Percentiles rank a stretch among this genome's conserved stretches.
Evolutionary conservation across 2,329 filamentous ascomycete species (phyloP).

Genomic region (Fusarium nematophilum): DNA sequence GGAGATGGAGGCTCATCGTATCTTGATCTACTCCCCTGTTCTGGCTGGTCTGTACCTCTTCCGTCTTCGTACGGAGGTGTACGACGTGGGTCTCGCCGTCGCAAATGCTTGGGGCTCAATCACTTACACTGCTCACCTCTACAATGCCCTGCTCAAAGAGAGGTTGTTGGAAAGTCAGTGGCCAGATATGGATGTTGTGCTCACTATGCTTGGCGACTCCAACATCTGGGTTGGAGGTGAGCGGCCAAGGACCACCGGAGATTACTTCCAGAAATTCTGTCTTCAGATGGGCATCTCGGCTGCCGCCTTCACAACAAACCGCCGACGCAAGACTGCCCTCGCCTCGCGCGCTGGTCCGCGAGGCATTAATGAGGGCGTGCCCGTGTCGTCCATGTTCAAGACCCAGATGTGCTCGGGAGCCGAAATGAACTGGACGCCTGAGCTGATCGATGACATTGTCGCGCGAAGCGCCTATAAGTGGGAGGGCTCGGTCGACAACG

Average conservation of each 20-base stretch:
- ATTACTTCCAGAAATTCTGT: constrained; percentile 52
- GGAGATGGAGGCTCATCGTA: constrained; percentile 32
- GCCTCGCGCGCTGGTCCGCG: constrained; percentile 42
- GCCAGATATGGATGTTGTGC: constrained; percentile 54
- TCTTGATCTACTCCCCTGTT: constrained; percentile 52
- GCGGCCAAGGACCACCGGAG: constrained; percentile 43
- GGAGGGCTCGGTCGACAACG: constrained; percentile 31
- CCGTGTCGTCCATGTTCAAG: constrained; percentile 52
- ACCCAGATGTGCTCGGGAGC: constrained; percentile 20
- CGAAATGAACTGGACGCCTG: constrained; percentile 43
- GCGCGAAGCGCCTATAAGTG: constrained; percentile 43
- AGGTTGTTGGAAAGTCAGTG: too few relatives aligned
- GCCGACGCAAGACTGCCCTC: background rate
- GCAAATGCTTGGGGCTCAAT: background rate
- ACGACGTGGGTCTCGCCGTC: constrained; percentile 45
- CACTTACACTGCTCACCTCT: background rate
- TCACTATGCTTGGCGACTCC: constrained; percentile 42
- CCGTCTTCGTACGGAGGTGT: constrained; percentile 40
- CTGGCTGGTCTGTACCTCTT: constrained; percentile 52
- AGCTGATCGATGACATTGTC: constrained; percentile 52
- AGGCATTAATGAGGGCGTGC: constrained; percentile 44
- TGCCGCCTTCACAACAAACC: background rate
- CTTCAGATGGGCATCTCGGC: constrained; percentile 53
- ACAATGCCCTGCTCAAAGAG: constrained; percentile 49
- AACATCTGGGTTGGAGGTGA: constrained; percentile 53